phyloP scores from a whole-genome alignment of 1,284 basidiomycete species.

The Ceratorhiza oryzae-sativae region DNA sequence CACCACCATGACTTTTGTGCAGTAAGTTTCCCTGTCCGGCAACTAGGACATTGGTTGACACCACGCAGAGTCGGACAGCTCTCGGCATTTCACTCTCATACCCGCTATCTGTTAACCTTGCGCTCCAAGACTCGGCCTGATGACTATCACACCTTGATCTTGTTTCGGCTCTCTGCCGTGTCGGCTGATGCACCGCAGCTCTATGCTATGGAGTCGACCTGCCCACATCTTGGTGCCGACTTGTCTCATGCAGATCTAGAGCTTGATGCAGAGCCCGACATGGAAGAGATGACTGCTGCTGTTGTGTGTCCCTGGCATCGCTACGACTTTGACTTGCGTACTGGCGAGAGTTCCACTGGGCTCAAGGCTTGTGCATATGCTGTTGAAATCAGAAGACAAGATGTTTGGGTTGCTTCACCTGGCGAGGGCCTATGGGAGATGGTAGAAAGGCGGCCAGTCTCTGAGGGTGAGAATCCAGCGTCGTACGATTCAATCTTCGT shows the following conservation, averaged over 20 bases:
- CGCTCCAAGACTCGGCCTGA: conserved; percentile 63
- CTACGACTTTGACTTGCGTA: conserved; percentile 75
- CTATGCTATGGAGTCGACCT: conserved; percentile 85
- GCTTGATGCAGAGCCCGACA: conserved; percentile 57
- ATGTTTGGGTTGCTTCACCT: conserved; percentile 73
- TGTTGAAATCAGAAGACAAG: conserved; percentile 63
- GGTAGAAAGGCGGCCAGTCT: conserved; percentile 79
- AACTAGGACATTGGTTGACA: background rate
- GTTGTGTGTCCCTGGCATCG: conserved; percentile 88
- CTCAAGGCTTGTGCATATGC: conserved; percentile 79
- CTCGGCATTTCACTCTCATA: conserved; percentile 63
- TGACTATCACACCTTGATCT: conserved; percentile 71
- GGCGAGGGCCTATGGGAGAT: conserved; percentile 69
- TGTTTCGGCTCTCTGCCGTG: conserved; percentile 67
- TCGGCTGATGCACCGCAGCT: conserved; percentile 57
- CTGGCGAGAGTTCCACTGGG: conserved; percentile 79
- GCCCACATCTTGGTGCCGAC: conserved; percentile 85
- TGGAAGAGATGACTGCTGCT: conserved; percentile 52
- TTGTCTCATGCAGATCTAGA: conserved; percentile 82
- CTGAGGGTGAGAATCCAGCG: conserved; percentile 65
- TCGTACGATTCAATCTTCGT: background rate
- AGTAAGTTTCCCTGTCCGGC: background rate
- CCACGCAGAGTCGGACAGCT: conserved; percentile 59
- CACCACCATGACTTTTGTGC: conserved; percentile 16
- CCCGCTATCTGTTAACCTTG: conserved; percentile 71